These are phyloP conservation scores for Fusarium protoensiforme DNA, from an alignment of 2,329 filamentous ascomycete species.

Conservation along the genomic window DNA sequence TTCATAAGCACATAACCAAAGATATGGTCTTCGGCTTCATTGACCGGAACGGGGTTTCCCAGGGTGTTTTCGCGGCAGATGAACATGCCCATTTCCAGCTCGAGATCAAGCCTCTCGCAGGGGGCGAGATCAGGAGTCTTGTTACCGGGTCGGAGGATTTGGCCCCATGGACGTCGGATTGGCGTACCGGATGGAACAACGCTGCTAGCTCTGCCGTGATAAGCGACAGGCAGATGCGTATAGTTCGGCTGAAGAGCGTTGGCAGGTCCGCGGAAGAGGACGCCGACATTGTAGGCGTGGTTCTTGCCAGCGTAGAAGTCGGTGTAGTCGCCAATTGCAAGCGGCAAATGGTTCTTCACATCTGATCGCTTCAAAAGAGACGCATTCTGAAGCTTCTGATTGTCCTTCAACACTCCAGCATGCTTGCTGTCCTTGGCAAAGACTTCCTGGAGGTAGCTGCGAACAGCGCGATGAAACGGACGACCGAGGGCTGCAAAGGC, in stretches of 20 bases:
- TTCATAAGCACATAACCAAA: slow-evolving; percentile 77
- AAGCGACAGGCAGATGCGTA: slow-evolving; percentile 81
- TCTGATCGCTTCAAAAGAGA: slow-evolving; percentile 50
- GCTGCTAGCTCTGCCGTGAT: slow-evolving; percentile 82
- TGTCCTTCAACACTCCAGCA: slow-evolving; percentile 49
- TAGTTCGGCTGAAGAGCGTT: slow-evolving; percentile 87
- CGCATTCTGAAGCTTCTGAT: slow-evolving; percentile 44
- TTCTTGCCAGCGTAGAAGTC: slow-evolving; percentile 86
- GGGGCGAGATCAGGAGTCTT: slow-evolving; percentile 68
- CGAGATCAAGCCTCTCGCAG: slow-evolving; percentile 75
- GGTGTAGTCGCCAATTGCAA: slow-evolving; percentile 84
- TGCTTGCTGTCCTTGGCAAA: slow-evolving; percentile 64
- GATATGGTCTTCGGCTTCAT: slow-evolving; percentile 74
- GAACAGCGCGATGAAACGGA: slow-evolving; percentile 74
- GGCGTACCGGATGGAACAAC: slow-evolving; percentile 80
- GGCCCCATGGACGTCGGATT: slow-evolving; percentile 77
- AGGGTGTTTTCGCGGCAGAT: slow-evolving; percentile 73
- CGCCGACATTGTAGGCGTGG: slow-evolving; percentile 77
- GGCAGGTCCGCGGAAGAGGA: slow-evolving; percentile 77
- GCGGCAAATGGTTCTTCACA: slow-evolving; percentile 76
- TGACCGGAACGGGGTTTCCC: slow-evolving; percentile 73
- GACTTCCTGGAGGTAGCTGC: slow-evolving; percentile 74
- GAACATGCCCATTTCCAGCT: slow-evolving; percentile 83
- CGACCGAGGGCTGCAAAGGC: slow-evolving; percentile 66
- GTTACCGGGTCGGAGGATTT: slow-evolving; percentile 65